Evolutionary conservation across 805 yeast genomes (phyloP), one percentile per base, ranked within the genome.

Genomic region (Huiozyma naganishii): DNA sequence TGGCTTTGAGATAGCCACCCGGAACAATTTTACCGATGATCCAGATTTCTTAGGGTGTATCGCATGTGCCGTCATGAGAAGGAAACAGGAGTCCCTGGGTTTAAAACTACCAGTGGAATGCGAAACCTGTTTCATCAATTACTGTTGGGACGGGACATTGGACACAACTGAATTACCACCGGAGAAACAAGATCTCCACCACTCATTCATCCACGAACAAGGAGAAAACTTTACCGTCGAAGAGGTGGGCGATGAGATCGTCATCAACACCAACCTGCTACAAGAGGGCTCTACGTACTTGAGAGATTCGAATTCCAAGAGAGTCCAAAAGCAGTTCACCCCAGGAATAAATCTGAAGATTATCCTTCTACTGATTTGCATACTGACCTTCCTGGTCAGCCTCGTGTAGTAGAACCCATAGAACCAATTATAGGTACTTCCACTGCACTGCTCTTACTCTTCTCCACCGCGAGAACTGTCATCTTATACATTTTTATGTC

Each of bases 31-130:
- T 34, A 80, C 94, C 10, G 57, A 79, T 29, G 94, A 83, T 51
- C 59, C 66, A 4, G 79, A 82, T 36, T 86, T 84, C 79, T 66
- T 75, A 36, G 73, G 78, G 5, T 86, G 95, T 67, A 72, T 86
- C 40, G 84, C 83, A 2, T 86, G 95, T 69, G 95, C 94, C 7
- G 73, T 86, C 38, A 70, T 85, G 45, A 80, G 85, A 65, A 76
- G 95, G 59, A 76, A 81, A 36, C 79, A 80, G 57, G 92, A 85
- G 64, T 71, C 87, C 57, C 63, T 71, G 33, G 77, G 79, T 28
- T 62, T 70, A 34, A 68, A 73, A 11, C 81, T 82, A 46, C 62
- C 70, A n/a, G 77, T 71, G 1, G 87, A 83, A 57, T 88, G 96
- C 67, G 65, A 75, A 52, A 48, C 67, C 41, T 88, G 96, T 61